Conservation (phyloP, 1,139 yeast genomes). For the Blastobotrys buckinghamii region DNA sequence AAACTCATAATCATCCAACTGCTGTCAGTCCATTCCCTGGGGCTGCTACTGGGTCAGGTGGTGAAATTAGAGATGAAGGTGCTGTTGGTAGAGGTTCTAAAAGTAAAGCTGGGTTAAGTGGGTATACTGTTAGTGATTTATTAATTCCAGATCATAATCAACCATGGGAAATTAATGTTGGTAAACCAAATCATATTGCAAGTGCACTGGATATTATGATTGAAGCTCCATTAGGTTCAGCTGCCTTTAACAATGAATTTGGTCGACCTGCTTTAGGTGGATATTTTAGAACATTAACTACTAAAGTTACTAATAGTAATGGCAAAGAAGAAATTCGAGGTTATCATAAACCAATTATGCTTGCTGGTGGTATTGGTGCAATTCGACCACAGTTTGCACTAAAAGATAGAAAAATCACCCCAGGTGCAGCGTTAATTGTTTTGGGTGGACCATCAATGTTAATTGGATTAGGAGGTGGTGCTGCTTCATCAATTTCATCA, state of each 20-base stretch:
- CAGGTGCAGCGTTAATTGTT: slow-evolving; percentile 88
- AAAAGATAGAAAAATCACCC: slow-evolving; percentile 81
- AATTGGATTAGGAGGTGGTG: slow-evolving; percentile 99
- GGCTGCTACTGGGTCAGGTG: slow-evolving; percentile 99
- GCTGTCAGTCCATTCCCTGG: slow-evolving; percentile 99
- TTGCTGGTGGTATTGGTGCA: slow-evolving; percentile 99
- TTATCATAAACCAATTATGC: slow-evolving; percentile 97
- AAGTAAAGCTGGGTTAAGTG: slow-evolving; percentile 93
- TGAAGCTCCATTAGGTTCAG: slow-evolving; percentile 96
- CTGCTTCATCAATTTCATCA: slow-evolving; percentile 91
- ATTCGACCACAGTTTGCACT: slow-evolving; percentile 90
- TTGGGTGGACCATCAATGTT: slow-evolving; percentile 99
- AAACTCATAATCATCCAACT: slow-evolving; percentile 98
- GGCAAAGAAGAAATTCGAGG: slow-evolving; percentile 81
- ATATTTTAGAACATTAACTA: slow-evolving; percentile 91
- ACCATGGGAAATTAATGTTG: slow-evolving; percentile 92
- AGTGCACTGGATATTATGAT: slow-evolving; percentile 91
- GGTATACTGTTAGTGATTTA: slow-evolving; percentile 88
- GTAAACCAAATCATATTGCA: slow-evolving; percentile 91
- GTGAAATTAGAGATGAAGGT: slow-evolving; percentile 99
- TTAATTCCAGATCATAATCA: slow-evolving; percentile 78
- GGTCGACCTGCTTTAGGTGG: slow-evolving; percentile 98
- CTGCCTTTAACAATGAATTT: slow-evolving; percentile 97
- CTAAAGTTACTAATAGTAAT: slow-evolving; percentile 57
- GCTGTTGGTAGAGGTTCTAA: slow-evolving; percentile 99